phyloP scores from a whole-genome alignment of 2,329 filamentous ascomycete species.

The Periconia sp. region DNA sequence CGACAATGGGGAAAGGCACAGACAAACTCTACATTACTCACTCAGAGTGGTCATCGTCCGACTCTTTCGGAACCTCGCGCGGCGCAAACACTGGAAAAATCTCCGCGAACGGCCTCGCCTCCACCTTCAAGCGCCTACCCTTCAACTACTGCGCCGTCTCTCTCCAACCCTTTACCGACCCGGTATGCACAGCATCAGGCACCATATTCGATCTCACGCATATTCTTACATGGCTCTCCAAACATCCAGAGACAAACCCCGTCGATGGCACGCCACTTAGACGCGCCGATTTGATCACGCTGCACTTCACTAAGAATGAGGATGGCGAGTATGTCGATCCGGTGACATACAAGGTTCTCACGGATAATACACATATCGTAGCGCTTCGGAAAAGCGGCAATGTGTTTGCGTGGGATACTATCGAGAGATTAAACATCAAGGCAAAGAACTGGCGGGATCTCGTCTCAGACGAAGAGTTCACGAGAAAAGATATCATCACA shows the following conservation, averaged over 20 bases:
- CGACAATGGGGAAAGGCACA: constrained; percentile 42
- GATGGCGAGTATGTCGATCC: constrained; percentile 92
- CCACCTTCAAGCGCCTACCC: constrained; percentile 82
- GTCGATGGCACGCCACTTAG: constrained; percentile 79
- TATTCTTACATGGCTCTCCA: constrained; percentile 91
- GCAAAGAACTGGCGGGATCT: constrained; percentile 94
- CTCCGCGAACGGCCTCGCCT: constrained; percentile 52
- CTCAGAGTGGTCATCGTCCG: constrained; percentile 92
- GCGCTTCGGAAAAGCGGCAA: constrained; percentile 86
- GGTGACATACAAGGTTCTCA: constrained; percentile 96
- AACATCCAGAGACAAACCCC: constrained; percentile 90
- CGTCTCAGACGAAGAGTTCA: constrained; percentile 83
- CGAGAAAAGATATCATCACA: constrained; percentile 89
- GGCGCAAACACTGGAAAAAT: constrained; percentile 63
- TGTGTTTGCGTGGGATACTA: constrained; percentile 94
- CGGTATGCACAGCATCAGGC: constrained; percentile 84
- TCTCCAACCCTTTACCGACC: constrained; percentile 91
- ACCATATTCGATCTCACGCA: constrained; percentile 95
- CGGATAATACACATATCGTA: constrained; percentile 96
- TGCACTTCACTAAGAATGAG: constrained; percentile 90
- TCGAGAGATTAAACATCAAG: constrained; percentile 95
- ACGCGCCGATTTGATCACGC: constrained; percentile 80
- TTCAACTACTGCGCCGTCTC: constrained; percentile 98
- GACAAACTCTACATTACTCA: constrained; percentile 74
- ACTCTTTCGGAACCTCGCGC: constrained; percentile 82